A percentile compares a stretch with the other conserved stretches of the same genome.
Evolutionary conservation across 2,329 filamentous ascomycete genomes (phyloP).

Genomic region (Leptographium galeiforme): DNA sequence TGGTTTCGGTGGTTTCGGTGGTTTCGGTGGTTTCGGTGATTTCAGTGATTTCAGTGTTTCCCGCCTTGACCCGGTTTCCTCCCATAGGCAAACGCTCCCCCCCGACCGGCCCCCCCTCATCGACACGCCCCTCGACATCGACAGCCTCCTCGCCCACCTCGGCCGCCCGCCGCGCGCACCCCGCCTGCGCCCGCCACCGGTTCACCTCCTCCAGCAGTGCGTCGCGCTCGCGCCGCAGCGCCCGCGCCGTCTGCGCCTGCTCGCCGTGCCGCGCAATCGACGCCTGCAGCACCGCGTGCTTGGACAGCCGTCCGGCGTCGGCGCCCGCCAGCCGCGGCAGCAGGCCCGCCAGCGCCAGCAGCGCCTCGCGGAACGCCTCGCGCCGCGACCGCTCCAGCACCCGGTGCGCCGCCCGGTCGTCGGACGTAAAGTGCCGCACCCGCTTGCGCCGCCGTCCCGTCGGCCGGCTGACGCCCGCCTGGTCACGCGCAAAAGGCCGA

Average conservation of each 20-base stretch:
- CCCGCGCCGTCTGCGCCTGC: not conserved
- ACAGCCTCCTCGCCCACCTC: too few species aligned
- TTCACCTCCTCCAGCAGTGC: constrained; percentile 1
- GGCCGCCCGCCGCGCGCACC: not conserved
- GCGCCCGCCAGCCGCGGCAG: not conserved
- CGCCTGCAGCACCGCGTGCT: constrained; percentile 5
- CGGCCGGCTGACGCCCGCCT: not conserved
- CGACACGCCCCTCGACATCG: too few species aligned
- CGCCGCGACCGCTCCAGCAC: constrained; percentile 6
- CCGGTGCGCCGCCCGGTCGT: constrained; percentile 6
- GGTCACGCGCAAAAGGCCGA: too few species aligned
- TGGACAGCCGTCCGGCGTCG: constrained; percentile 5
- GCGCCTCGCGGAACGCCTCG: constrained; percentile 6
- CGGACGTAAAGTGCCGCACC: constrained; percentile 5
- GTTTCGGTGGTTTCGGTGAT: too few species aligned
- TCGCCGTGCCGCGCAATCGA: constrained; percentile 5
- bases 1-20: too few species aligned
- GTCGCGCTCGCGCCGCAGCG: constrained; percentile 1
- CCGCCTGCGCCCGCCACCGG: constrained; percentile 1
- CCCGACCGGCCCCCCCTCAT: too few species aligned
- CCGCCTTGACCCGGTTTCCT: too few species aligned
- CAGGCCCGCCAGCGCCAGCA: constrained; percentile 3
- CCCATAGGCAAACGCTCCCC: too few species aligned
- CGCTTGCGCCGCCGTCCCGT: not conserved
- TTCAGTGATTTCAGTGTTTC: too few species aligned